A percentile compares a stretch with the other conserved stretches of the same genome.
These are phyloP conservation scores for Pachysandra terminalis DNA, from an alignment of 164 flowering plant species.

Conservation along the genomic window DNA sequence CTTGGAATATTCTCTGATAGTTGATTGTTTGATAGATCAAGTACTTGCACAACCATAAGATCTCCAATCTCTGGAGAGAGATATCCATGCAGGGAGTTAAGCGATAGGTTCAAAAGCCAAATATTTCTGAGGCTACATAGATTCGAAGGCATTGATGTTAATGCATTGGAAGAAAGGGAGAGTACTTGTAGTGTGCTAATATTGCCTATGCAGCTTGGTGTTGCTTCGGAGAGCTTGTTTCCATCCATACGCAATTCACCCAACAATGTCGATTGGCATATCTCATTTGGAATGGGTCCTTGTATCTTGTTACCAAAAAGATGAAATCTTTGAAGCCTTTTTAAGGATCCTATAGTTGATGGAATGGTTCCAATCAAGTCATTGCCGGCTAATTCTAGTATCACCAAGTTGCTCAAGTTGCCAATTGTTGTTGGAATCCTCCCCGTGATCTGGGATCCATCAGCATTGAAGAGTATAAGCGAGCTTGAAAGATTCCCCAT, in stretches of 20 bases:
- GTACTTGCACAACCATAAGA: neutral
- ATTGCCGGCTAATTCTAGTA: neutral
- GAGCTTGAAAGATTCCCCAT: constrained; percentile 5
- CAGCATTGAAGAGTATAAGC: neutral
- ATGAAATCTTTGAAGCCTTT: neutral
- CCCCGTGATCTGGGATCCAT: neutral
- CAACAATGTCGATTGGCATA: neutral
- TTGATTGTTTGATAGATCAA: neutral
- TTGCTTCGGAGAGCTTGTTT: neutral
- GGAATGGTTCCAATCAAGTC: neutral
- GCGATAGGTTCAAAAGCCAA: neutral
- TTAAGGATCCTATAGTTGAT: neutral
- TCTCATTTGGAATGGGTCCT: neutral
- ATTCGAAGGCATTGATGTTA: neutral
- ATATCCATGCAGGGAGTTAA: neutral
- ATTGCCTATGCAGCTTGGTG: neutral
- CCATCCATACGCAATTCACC: neutral
- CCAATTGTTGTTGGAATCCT: neutral
- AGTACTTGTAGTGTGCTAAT: neutral
- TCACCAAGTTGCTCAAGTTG: neutral
- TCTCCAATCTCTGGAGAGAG: neutral
- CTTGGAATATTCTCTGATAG: neutral
- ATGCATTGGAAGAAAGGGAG: neutral
- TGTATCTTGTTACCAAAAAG: neutral
- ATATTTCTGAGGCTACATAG: neutral